phyloP scores from a whole-genome alignment of 1,284 basidiomycete species.

The Leccinum glutinopallens region DNA sequence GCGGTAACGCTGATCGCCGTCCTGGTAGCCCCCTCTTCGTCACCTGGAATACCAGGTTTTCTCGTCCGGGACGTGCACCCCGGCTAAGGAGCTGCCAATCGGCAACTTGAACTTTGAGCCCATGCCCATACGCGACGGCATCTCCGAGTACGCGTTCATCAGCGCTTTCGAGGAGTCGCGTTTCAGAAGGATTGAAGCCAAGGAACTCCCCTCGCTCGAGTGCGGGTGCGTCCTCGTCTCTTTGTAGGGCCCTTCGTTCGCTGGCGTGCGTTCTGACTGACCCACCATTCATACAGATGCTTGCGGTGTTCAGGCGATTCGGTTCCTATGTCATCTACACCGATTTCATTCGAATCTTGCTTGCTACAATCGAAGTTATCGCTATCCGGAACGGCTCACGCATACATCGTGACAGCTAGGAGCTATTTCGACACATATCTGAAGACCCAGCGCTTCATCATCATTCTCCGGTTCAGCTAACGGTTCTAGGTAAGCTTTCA shows the following conservation, averaged over 20 bases:
- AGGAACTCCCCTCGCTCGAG: conserved; percentile 79
- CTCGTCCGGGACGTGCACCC: conserved; percentile 58
- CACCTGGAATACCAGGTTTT: conserved; percentile 85
- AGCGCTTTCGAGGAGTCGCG: conserved; percentile 77
- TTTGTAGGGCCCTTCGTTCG: conserved; percentile 1
- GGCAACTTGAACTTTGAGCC: conserved; percentile 80
- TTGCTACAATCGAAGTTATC: neutral
- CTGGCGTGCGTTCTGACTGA: neutral
- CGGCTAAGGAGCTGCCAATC: conserved; percentile 87
- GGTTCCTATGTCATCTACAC: conserved; percentile 1
- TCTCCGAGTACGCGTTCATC: conserved; percentile 89
- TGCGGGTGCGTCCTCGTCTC: conserved; percentile 70
- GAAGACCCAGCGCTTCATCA: neutral
- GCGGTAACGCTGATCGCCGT: conserved; percentile 7
- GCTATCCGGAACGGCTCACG: neutral
- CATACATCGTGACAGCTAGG: neutral
- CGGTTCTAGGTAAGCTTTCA: neutral
- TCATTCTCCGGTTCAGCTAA: neutral
- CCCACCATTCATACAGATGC: neutral
- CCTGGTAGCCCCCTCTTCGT: conserved; percentile 86
- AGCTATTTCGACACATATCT: neutral
- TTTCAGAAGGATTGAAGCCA: conserved; percentile 71
- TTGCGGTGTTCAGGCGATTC: neutral
- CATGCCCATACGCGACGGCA: conserved; percentile 71
- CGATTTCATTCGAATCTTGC: neutral